Percentiles rank a stretch among this genome's conserved stretches.
Evolutionary conservation across 805 yeast genomes (phyloP).

Genomic region (Ogataea glucozyma): DNA sequence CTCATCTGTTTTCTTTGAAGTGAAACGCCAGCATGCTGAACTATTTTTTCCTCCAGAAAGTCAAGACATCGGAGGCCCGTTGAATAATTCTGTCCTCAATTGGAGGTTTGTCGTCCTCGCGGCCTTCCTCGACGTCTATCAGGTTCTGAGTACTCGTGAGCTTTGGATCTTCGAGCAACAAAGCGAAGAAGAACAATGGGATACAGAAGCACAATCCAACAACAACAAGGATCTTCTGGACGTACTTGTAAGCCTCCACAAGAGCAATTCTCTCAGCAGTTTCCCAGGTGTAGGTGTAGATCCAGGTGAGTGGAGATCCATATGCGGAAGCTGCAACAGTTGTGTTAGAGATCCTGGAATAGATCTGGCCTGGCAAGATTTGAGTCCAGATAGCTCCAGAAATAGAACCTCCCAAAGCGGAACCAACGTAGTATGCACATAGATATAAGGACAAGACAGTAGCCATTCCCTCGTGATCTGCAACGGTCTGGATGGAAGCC

Average conservation of each 20-base stretch:
- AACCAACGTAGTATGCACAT: slow-evolving; percentile 60
- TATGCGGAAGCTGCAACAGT: slow-evolving; percentile 49
- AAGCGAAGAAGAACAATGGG: slow-evolving; percentile 48
- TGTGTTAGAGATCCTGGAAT: slow-evolving; percentile 38
- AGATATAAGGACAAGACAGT: slow-evolving; percentile 57
- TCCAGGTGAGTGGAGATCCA: slow-evolving; percentile 53
- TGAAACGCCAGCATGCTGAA: too few relatives aligned
- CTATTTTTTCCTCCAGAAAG: slow-evolving; percentile 1
- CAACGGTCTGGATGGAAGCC: slow-evolving; percentile 58
- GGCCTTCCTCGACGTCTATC: slow-evolving; percentile 13
- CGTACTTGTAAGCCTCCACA: slow-evolving; percentile 56
- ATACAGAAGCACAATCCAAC: slow-evolving; percentile 57
- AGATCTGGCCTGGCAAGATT: slow-evolving; percentile 47
- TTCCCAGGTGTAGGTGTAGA: slow-evolving; percentile 55
- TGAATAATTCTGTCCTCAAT: not conserved
- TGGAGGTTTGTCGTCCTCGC: not conserved
- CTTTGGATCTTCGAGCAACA: slow-evolving; percentile 50
- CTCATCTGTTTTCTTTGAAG: too few relatives aligned
- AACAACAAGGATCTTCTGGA: slow-evolving; percentile 58
- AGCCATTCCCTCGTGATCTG: slow-evolving; percentile 66
- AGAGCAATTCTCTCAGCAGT: slow-evolving; percentile 59
- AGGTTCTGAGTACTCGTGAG: slow-evolving; percentile 22
- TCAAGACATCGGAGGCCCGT: not conserved
- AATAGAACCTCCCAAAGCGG: slow-evolving; percentile 61
- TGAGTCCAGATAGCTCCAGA: slow-evolving; percentile 77